phyloP scores from a whole-genome alignment of 257 asterid species.

The Solanum bulbocastanum region DNA sequence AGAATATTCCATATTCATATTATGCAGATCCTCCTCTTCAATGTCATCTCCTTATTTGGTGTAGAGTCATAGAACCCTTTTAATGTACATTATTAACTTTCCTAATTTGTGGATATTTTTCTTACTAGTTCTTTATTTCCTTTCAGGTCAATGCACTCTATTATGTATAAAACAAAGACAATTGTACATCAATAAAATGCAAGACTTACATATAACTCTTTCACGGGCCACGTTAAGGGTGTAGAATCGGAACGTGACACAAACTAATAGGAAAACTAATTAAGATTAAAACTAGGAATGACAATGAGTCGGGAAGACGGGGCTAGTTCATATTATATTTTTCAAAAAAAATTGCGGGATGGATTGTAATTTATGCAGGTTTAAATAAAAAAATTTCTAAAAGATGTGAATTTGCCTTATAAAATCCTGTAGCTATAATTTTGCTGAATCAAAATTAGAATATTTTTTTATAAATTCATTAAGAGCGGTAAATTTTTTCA shows the following conservation, averaged over 20 bases:
- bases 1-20: background rate
- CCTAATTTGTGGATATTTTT: background rate
- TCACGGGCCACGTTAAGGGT: no score
- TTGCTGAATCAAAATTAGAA: no score
- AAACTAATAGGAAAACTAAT: no score
- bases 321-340: no score
- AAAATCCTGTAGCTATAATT: no score
- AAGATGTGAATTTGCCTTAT: no score
- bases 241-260: no score
- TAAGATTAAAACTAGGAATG: no score
- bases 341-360: background rate
- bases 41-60: background rate
- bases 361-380: background rate
- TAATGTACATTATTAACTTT: background rate
- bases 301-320: no score
- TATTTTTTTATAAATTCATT: no score
- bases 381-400: background rate
- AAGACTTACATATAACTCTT: no score
- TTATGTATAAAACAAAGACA: background rate
- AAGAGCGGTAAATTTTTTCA: no score
- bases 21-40: background rate
- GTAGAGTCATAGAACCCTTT: background rate
- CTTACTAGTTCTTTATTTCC: background rate
- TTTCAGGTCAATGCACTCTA: background rate
- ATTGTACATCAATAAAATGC: background rate